Conservation (phyloP, 768 basidiomycete species). For the Rhizopogon sp. region DNA sequence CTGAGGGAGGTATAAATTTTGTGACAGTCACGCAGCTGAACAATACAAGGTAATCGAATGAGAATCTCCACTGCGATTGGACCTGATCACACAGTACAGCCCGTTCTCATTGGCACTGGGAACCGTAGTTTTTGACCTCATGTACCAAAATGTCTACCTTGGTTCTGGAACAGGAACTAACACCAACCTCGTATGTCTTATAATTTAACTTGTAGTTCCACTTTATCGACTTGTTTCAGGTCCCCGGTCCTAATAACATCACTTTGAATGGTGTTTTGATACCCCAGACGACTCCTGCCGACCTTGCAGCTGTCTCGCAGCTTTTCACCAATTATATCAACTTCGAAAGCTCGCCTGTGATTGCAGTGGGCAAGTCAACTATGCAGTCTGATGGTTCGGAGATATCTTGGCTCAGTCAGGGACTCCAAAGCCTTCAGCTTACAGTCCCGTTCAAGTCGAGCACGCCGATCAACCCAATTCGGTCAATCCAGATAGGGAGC, state of each 20-base stretch:
- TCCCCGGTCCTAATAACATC: conserved; percentile 52
- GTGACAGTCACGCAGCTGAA: conserved; percentile 47
- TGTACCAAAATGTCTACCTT: conserved; percentile 51
- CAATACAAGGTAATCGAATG: conserved; percentile 46
- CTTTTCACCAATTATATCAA: conserved; percentile 74
- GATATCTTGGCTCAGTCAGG: conserved; percentile 65
- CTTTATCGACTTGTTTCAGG: conserved; percentile 25
- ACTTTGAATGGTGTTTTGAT: conserved; percentile 53
- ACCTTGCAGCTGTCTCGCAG: conserved; percentile 48
- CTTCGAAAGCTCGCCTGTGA: conserved; percentile 49
- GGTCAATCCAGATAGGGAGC: conserved; percentile 56
- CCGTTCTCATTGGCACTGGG: conserved; percentile 70
- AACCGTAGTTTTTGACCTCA: conserved; percentile 57
- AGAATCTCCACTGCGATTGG: background rate
- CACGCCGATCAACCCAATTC: conserved; percentile 56
- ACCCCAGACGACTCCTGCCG: conserved; percentile 40
- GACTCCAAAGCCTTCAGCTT: conserved; percentile 51
- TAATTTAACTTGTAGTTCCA: background rate
- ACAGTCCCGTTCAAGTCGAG: conserved; percentile 55
- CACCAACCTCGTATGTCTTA: conserved; percentile 43
- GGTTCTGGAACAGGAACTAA: conserved; percentile 51
- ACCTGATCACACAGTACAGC: conserved; percentile 25
- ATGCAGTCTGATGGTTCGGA: conserved; percentile 48
- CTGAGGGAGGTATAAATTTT: conserved; percentile 65
- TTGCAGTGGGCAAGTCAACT: conserved; percentile 57